Base-by-base conservation (phyloP, 83 land plant genomes). In the Picea abies region DNA sequence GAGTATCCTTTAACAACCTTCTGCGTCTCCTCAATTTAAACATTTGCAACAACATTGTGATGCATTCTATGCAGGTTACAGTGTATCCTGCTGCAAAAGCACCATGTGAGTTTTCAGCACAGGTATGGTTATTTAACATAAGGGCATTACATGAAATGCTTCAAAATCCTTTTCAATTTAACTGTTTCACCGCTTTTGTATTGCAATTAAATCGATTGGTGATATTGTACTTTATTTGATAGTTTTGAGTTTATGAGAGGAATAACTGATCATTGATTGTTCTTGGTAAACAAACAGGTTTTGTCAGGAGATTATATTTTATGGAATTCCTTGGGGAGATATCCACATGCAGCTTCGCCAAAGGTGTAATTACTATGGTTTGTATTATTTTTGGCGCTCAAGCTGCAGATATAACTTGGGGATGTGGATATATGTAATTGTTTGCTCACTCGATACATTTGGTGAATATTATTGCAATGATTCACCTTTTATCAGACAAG, bases 301-400 rank as follows among this genome's bases (percentile, higher is more conserved):
- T 49, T 83, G 26, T 82, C 94, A 49, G 94, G 94, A 47, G 94
- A 92, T 60, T 92, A 92, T 81, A 88, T 92, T 35, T 83, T 92
- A 84, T 92, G 94, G 92, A 92, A 90, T 81, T 90, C 94, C 23
- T 83, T 92, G 71, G 92, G 92, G 23, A 86, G 83, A 65, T 92
- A 92, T 81, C 94, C 94, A 4, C 85, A 76, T 71, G 92, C 84
- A 68, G 91, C 85, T 1, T 41, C 82, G 11, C 84, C 85, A n/a
- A 84, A 87, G 85, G 85, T 58, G 4, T 79, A 82, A 70, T 58
- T 23, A 60, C 32, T 23, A 25, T 62, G 8, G 41, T 79, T 62
- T 58, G 44, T 23, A 68, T 68, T 9, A 3, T 2, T 68, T 68
- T 26, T 26, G n/a, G 56, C 3, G 56, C 10, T 2, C 14, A 52